These are phyloP conservation scores for Posidonia oceanica DNA, from an alignment of 116 monocot genomes.

Conservation along the genomic window DNA sequence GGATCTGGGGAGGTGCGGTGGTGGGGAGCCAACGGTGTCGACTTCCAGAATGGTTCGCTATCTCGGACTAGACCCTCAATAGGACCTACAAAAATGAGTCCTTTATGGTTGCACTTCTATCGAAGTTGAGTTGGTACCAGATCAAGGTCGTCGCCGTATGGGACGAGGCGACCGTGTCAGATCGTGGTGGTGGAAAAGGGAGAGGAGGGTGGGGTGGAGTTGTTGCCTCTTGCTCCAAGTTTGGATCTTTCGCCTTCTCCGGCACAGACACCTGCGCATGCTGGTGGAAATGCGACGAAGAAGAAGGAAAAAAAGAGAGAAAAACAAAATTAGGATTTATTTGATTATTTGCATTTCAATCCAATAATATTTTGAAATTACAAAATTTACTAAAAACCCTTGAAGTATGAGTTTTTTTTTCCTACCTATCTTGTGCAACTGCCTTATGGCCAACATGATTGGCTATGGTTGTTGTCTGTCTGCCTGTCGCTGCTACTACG, in stretches of 20 bases:
- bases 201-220: background rate
- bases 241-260: slow-evolving; percentile 17
- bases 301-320: too few relatives aligned
- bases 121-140: slow-evolving; percentile 26
- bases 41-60: slow-evolving; percentile 33
- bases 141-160: slow-evolving; percentile 55
- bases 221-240: background rate
- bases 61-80: slow-evolving; percentile 36
- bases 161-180: slow-evolving; percentile 57
- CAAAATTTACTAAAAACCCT: too few relatives aligned
- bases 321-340: too few relatives aligned
- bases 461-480: too few relatives aligned
- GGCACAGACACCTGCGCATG: slow-evolving; percentile 3
- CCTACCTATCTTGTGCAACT: too few relatives aligned
- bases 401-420: too few relatives aligned
- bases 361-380: too few relatives aligned
- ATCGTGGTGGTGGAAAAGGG: slow-evolving; percentile 27
- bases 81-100: slow-evolving; percentile 42
- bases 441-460: too few relatives aligned
- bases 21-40: slow-evolving; percentile 19
- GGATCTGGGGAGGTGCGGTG: slow-evolving; percentile 19
- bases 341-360: too few relatives aligned
- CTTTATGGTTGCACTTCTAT: slow-evolving; percentile 26
- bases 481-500: too few relatives aligned
- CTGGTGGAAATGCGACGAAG: background rate